phyloP scores from a whole-genome alignment of 1,139 yeast species.

The Suhomyces maxii region DNA sequence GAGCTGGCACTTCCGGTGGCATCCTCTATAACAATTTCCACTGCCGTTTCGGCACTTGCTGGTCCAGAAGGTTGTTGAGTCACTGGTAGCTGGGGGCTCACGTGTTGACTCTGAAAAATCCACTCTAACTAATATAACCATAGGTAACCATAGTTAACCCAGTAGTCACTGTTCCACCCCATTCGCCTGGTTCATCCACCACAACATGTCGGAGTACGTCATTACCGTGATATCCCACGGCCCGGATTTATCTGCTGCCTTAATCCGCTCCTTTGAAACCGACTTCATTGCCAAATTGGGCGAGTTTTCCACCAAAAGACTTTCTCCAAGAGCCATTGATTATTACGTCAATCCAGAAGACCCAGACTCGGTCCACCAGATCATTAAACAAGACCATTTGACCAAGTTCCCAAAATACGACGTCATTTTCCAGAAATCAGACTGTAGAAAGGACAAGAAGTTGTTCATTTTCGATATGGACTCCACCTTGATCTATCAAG shows the following conservation, averaged over 20 bases:
- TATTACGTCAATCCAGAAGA: slow-evolving; percentile 10
- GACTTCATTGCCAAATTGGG: slow-evolving; percentile 1
- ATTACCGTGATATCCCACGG: slow-evolving; percentile 8
- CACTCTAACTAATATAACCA: no score
- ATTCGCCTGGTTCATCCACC: no score
- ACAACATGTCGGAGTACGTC: slow-evolving; percentile 8
- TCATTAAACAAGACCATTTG: slow-evolving; percentile 6
- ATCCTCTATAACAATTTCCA: no score
- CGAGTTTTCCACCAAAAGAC: slow-evolving; percentile 10
- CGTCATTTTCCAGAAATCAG: slow-evolving; percentile 33
- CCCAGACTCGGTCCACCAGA: slow-evolving; percentile 9
- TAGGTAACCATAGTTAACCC: no score
- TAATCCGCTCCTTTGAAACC: slow-evolving; percentile 1
- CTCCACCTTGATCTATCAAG: slow-evolving; percentile 93
- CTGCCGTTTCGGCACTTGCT: no score
- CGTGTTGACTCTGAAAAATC: background rate
- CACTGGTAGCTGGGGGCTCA: background rate
- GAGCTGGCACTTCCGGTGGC: no score
- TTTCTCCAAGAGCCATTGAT: slow-evolving; percentile 16
- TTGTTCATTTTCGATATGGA: slow-evolving; percentile 96
- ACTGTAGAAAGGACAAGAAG: slow-evolving; percentile 49
- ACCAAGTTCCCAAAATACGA: slow-evolving; percentile 22
- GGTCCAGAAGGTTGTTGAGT: no score
- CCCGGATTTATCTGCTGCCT: slow-evolving; percentile 1
- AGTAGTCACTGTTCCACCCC: no score